Conservation (phyloP, 2,329 filamentous ascomycete species). For the Venturia asperata region DNA sequence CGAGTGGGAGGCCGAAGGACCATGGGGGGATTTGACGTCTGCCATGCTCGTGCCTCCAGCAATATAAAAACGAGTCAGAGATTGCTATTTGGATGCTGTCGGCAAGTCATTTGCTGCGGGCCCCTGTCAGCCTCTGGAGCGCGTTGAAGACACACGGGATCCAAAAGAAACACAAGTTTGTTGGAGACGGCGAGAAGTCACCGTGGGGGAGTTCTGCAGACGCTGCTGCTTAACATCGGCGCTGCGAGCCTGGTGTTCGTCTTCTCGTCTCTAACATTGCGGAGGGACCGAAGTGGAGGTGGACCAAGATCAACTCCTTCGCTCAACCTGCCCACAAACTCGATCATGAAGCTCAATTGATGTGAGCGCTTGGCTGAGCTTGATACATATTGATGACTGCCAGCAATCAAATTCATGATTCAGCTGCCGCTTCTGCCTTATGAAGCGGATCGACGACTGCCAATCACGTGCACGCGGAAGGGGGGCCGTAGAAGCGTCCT, state of each 20-base stretch:
- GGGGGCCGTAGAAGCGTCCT: too few relatives aligned
- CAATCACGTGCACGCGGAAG: not conserved
- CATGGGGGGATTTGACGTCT: not conserved
- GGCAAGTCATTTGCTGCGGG: slow-evolving; percentile 5
- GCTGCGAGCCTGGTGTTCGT: slow-evolving; percentile 1
- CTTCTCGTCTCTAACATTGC: not conserved
- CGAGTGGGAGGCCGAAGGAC: not conserved
- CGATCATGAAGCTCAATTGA: not conserved
- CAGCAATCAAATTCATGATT: slow-evolving; percentile 15
- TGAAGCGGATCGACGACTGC: slow-evolving; percentile 28
- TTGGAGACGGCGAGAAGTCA: not conserved
- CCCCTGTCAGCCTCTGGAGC: not conserved
- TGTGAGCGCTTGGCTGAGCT: not conserved
- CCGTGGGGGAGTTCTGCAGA: not conserved
- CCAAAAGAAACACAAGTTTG: not conserved
- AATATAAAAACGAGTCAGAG: slow-evolving; percentile 10
- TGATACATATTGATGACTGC: slow-evolving; percentile 7
- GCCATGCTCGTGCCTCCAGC: not conserved
- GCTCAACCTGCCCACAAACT: not conserved
- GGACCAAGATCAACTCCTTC: slow-evolving; percentile 7
- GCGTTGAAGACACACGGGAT: not conserved
- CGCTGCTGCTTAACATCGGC: not conserved
- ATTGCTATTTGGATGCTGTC: not conserved
- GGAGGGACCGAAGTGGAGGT: slow-evolving; percentile 7
- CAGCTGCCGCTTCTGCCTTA: slow-evolving; percentile 21